Evolutionary conservation across 306 rosid genomes (phyloP).

Genomic region (Potentilla sterilis): DNA sequence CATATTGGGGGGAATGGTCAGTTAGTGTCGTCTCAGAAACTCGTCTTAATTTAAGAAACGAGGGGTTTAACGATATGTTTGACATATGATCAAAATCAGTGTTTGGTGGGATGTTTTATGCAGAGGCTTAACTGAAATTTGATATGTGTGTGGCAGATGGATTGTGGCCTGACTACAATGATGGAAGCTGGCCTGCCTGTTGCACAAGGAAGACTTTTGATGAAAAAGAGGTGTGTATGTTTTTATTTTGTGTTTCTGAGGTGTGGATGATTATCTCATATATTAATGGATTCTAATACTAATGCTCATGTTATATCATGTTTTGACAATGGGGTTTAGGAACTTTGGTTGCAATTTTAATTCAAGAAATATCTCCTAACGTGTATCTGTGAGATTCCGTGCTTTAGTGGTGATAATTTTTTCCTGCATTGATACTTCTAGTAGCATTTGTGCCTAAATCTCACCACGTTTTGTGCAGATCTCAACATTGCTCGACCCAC

Average conservation of each 20-base stretch:
- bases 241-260: not conserved
- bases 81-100: not conserved
- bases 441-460: constrained; percentile 11
- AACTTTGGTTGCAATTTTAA: not conserved
- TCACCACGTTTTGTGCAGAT: constrained; percentile 46
- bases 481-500: constrained; percentile 50
- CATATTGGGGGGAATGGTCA: not conserved
- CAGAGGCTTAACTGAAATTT: constrained; percentile 6
- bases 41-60: not conserved
- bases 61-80: not conserved
- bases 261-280: not conserved
- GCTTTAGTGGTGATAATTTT: not conserved
- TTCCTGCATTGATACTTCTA: not conserved
- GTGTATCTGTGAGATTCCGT: no score
- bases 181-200: constrained; percentile 96
- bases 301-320: not conserved
- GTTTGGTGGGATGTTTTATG: constrained; percentile 1
- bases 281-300: not conserved
- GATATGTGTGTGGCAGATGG: constrained; percentile 62
- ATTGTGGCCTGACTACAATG: constrained; percentile 94
- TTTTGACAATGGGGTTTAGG: not conserved
- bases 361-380: not conserved
- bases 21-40: not conserved
- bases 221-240: constrained; percentile 58
- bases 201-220: constrained; percentile 55